Percentiles rank a stretch among this genome's conserved stretches.
phyloP scores from a whole-genome alignment of 257 asterid species.

The Solanum piurae region DNA sequence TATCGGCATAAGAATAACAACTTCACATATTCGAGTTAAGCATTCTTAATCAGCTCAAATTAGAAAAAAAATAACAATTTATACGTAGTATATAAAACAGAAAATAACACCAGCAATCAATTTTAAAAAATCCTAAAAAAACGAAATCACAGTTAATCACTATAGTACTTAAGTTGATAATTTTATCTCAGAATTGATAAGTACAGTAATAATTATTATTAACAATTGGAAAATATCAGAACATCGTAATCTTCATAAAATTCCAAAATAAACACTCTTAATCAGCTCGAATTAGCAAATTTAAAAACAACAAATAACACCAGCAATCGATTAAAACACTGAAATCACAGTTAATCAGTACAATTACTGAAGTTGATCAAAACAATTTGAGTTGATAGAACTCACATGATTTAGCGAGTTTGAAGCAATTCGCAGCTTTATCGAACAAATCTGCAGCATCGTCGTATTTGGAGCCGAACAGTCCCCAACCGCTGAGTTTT shows the following conservation, averaged over 20 bases:
- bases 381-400: not conserved
- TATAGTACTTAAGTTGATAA: not conserved
- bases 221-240: too few relatives aligned
- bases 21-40: not conserved
- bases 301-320: not conserved
- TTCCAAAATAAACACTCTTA: not conserved
- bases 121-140: not conserved
- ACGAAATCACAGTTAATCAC: not conserved
- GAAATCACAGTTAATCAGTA: not conserved
- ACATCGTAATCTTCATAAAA: not conserved
- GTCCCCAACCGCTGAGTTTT: slow-evolving; percentile 75
- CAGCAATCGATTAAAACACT: not conserved
- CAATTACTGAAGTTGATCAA: not conserved
- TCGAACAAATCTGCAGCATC: slow-evolving; percentile 87
- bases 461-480: slow-evolving; percentile 72
- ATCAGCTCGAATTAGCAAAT: not conserved
- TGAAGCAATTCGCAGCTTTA: slow-evolving; percentile 76
- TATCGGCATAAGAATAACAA: not conserved
- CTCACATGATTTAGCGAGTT: slow-evolving; percentile 82
- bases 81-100: not conserved
- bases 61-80: too few relatives aligned
- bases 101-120: not conserved
- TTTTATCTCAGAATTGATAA: not conserved
- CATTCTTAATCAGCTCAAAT: not conserved
- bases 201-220: not conserved